phyloP scores from a whole-genome alignment of 129 eudicot genomes.

The Kitagawia praeruptora region DNA sequence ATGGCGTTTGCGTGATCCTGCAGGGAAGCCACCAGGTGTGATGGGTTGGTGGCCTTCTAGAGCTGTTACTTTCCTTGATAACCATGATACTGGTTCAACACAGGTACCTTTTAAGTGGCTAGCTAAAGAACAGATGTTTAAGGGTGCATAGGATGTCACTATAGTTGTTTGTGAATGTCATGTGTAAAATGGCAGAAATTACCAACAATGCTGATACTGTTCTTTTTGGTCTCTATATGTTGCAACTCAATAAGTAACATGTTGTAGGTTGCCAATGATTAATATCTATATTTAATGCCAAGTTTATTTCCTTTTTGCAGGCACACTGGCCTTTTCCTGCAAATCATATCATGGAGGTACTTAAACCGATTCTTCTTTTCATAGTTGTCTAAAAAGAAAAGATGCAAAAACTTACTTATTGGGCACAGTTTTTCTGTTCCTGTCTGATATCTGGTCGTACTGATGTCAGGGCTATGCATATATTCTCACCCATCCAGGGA shows the following conservation, averaged over 20 bases:
- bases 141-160: neutral
- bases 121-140: neutral
- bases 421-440: neutral
- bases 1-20: constrained; percentile 89
- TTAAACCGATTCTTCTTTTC: neutral
- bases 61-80: constrained; percentile 84
- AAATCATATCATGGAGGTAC: constrained; percentile 83
- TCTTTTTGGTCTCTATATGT: neutral
- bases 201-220: neutral
- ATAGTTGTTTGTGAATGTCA: neutral
- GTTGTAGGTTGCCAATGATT: neutral
- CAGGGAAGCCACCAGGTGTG: constrained; percentile 94
- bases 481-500: constrained; percentile 88
- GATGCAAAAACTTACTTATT: neutral
- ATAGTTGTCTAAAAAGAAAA: neutral
- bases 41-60: constrained; percentile 99
- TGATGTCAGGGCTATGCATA: constrained; percentile 78
- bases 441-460: neutral
- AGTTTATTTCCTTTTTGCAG: constrained; percentile 27
- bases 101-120: constrained; percentile 38
- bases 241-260: neutral
- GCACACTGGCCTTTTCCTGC: constrained; percentile 86
- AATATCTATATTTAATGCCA: neutral
- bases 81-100: constrained; percentile 95
- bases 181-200: neutral